Percentiles rank a stretch among this genome's conserved stretches.
Conservation (phyloP, 306 rosid species). For the Argentina anserina region DNA sequence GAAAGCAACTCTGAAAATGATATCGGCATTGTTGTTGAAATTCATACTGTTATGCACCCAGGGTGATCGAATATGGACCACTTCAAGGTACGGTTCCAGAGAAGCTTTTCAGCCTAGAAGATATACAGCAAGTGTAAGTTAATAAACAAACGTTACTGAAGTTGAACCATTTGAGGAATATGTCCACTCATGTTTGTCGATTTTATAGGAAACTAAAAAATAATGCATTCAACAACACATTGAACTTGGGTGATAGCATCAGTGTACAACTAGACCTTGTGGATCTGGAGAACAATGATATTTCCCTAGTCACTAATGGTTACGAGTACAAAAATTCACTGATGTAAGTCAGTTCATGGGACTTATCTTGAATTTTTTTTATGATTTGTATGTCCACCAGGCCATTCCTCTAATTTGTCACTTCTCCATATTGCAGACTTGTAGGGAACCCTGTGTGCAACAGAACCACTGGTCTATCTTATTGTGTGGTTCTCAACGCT, state of each 20-base stretch:
- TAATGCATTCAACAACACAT: slow-evolving; percentile 57
- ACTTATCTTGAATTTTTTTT: slow-evolving; percentile 13
- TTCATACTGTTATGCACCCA: slow-evolving; percentile 17
- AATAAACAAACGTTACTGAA: not conserved
- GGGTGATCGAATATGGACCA: slow-evolving; percentile 75
- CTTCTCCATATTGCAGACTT: slow-evolving; percentile 48
- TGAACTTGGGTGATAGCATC: slow-evolving; percentile 63
- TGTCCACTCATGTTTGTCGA: slow-evolving; percentile 5
- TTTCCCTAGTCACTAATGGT: slow-evolving; percentile 45
- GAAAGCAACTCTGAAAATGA: not conserved
- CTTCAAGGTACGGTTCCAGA: slow-evolving; percentile 69
- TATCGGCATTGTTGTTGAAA: not conserved
- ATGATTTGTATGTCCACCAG: not conserved
- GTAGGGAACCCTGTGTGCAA: slow-evolving; percentile 80
- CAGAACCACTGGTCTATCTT: slow-evolving; percentile 26
- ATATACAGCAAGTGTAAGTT: slow-evolving; percentile 89
- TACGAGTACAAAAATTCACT: slow-evolving; percentile 50
- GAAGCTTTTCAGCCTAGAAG: slow-evolving; percentile 59
- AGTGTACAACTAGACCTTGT: slow-evolving; percentile 64
- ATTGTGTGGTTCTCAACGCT: slow-evolving; percentile 54
- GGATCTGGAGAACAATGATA: slow-evolving; percentile 73
- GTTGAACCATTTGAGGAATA: slow-evolving; percentile 4
- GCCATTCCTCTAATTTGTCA: slow-evolving; percentile 19
- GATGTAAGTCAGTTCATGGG: slow-evolving; percentile 45
- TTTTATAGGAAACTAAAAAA: slow-evolving; percentile 61